These are phyloP conservation scores for Cornus kousa DNA, from an alignment of 148 eudicot genomes.

Conservation along the genomic window DNA sequence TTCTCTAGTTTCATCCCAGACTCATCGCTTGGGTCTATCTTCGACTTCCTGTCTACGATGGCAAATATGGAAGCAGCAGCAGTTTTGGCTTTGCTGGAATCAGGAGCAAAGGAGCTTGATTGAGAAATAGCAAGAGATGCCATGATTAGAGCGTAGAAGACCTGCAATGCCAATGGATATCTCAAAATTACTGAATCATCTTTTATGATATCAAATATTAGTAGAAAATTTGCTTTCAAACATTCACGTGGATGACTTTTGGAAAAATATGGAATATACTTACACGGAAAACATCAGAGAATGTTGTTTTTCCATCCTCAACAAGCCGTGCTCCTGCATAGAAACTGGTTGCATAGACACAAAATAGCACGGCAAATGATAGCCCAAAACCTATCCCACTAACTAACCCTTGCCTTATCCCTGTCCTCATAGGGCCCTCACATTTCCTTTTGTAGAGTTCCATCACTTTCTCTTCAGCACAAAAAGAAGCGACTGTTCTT, in stretches of 20 bases:
- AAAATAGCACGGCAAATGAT: slow-evolving; percentile 36
- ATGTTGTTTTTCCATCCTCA: slow-evolving; percentile 46
- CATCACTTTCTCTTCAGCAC: slow-evolving; percentile 65
- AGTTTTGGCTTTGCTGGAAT: slow-evolving; percentile 55
- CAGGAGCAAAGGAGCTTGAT: slow-evolving; percentile 50
- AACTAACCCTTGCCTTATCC: slow-evolving; percentile 51
- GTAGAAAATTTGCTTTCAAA: too few species aligned
- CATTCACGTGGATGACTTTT: not conserved
- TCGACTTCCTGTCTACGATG: slow-evolving; percentile 61
- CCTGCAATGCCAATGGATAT: slow-evolving; percentile 30
- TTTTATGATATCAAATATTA: too few species aligned
- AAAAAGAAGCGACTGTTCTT: slow-evolving; percentile 76
- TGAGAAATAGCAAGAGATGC: slow-evolving; percentile 51
- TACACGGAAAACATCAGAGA: slow-evolving; percentile 50
- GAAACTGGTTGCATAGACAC: slow-evolving; percentile 46
- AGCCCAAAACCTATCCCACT: slow-evolving; percentile 58
- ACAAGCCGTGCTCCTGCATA: slow-evolving; percentile 64
- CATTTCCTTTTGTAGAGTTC: slow-evolving; percentile 51
- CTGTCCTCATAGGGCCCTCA: slow-evolving; percentile 46
- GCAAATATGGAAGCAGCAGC: slow-evolving; percentile 60
- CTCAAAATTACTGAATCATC: not conserved
- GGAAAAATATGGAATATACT: slow-evolving; percentile 1
- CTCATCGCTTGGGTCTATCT: slow-evolving; percentile 63
- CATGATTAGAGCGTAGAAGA: slow-evolving; percentile 66
- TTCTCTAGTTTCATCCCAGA: slow-evolving; percentile 48